Conservation (phyloP, 345 rosid species). For the Citrus cavaleriei region DNA sequence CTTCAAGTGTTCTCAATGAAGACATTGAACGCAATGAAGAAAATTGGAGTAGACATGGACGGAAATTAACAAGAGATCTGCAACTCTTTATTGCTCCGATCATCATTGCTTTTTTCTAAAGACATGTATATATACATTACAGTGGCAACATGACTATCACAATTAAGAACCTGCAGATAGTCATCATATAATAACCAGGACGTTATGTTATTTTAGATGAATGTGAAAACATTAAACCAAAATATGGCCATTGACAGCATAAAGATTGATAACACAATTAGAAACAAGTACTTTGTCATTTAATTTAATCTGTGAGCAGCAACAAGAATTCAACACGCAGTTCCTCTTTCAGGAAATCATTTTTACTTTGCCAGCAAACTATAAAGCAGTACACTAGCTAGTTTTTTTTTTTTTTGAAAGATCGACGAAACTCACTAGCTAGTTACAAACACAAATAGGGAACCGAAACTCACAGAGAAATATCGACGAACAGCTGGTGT, state of each 20-base stretch:
- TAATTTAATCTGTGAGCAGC: neutral
- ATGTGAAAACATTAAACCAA: neutral
- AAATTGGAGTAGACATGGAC: constrained; percentile 7
- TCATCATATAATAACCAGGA: neutral
- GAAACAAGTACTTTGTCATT: neutral
- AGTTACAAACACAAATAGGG: neutral
- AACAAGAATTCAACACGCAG: neutral
- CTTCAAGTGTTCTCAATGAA: constrained; percentile 43
- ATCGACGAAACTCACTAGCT: neutral
- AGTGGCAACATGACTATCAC: neutral
- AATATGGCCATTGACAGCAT: neutral
- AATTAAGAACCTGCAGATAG: neutral
- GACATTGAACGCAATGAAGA: constrained; percentile 24
- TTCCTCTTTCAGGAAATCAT: neutral
- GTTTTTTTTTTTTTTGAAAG: too few relatives aligned
- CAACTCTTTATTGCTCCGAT: constrained; percentile 17
- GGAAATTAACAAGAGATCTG: constrained; percentile 15
- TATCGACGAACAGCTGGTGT: constrained; percentile 14
- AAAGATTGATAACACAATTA: too few relatives aligned
- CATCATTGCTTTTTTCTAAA: constrained; percentile 15
- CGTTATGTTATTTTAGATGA: neutral
- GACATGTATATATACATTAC: neutral
- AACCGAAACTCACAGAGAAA: neutral
- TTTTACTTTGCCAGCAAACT: neutral
- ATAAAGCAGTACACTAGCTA: neutral